Percentiles rank a stretch among this genome's conserved stretches.
Evolutionary conservation across 345 rosid genomes (phyloP).

Genomic region (Brassica nigra): DNA sequence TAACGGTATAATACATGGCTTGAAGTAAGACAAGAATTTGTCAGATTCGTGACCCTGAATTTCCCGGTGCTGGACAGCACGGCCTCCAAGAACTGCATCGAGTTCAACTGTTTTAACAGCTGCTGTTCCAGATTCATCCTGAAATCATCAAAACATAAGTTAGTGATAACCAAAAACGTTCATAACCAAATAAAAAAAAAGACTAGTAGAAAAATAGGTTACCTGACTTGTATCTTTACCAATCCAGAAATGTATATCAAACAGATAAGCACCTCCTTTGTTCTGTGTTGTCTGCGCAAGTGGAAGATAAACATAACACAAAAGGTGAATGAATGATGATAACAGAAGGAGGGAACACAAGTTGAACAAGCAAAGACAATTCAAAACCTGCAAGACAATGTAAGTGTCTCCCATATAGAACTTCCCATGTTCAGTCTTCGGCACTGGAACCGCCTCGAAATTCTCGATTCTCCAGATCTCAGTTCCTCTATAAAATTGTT

Average conservation of each 20-base stretch:
- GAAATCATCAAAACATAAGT: slow-evolving; percentile 20
- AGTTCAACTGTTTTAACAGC: slow-evolving; percentile 96
- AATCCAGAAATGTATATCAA: slow-evolving; percentile 96
- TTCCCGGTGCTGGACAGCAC: slow-evolving; percentile 98
- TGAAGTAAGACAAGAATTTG: slow-evolving; percentile 94
- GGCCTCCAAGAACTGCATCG: slow-evolving; percentile 93
- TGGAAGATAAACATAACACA: slow-evolving; percentile 27
- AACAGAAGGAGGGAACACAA: neutral
- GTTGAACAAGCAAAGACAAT: neutral
- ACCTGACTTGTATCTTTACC: slow-evolving; percentile 99
- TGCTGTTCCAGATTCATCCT: slow-evolving; percentile 99
- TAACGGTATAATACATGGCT: slow-evolving; percentile 92
- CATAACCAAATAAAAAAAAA: neutral
- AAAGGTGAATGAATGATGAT: neutral
- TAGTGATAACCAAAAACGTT: neutral
- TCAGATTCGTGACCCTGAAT: slow-evolving; percentile 98
- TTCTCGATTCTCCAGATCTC: slow-evolving; percentile 99
- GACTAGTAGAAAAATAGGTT: slow-evolving; percentile 16
- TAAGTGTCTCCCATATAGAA: slow-evolving; percentile 94
- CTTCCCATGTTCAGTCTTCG: slow-evolving; percentile 89
- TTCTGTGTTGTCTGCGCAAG: slow-evolving; percentile 69
- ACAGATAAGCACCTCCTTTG: slow-evolving; percentile 83
- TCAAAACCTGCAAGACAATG: slow-evolving; percentile 77
- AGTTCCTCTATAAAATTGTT: slow-evolving; percentile 71
- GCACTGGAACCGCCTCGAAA: slow-evolving; percentile 81